phyloP scores from a whole-genome alignment of 2,329 filamentous ascomycete species.

The Xylariales sp. region DNA sequence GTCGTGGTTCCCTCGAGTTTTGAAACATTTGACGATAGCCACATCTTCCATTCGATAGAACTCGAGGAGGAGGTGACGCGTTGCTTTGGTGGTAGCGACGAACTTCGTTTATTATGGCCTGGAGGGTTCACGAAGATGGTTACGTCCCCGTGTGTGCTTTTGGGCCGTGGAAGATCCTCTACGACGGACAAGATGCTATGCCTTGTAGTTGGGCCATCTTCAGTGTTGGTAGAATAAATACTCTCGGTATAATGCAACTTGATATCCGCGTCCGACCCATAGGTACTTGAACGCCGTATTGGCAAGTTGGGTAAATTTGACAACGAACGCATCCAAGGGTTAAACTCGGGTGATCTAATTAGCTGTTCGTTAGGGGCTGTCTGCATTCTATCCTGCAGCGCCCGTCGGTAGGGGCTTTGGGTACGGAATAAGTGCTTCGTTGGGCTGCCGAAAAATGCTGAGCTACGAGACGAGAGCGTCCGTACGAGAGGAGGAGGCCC shows the following conservation, averaged over 20 bases:
- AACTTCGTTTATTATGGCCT: slow-evolving; percentile 44
- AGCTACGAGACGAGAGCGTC: slow-evolving; percentile 56
- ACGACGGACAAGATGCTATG: slow-evolving; percentile 30
- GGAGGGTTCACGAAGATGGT: slow-evolving; percentile 51
- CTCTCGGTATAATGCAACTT: slow-evolving; percentile 60
- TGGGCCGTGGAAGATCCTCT: slow-evolving; percentile 38
- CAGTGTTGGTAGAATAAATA: slow-evolving; percentile 58
- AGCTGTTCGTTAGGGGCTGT: slow-evolving; percentile 48
- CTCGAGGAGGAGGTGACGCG: slow-evolving; percentile 50
- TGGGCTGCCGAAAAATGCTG: slow-evolving; percentile 65
- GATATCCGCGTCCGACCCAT: slow-evolving; percentile 54
- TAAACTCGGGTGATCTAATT: slow-evolving; percentile 48
- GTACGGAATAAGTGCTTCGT: slow-evolving; percentile 64
- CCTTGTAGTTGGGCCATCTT: slow-evolving; percentile 35
- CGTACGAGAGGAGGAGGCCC: slow-evolving; percentile 44
- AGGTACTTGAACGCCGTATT: slow-evolving; percentile 54
- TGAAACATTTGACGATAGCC: slow-evolving; percentile 64
- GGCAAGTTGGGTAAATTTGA: slow-evolving; percentile 57
- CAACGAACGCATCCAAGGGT: slow-evolving; percentile 55
- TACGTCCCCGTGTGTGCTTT: slow-evolving; percentile 48
- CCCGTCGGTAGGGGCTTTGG: slow-evolving; percentile 66
- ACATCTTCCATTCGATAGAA: slow-evolving; percentile 64
- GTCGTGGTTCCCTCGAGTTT: slow-evolving; percentile 55
- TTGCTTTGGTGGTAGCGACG: slow-evolving; percentile 42
- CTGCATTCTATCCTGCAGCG: slow-evolving; percentile 60